Percentiles rank a stretch among this genome's conserved stretches.
Conservation (phyloP, 768 basidiomycete genomes). For the Amanita pallidorosea region DNA sequence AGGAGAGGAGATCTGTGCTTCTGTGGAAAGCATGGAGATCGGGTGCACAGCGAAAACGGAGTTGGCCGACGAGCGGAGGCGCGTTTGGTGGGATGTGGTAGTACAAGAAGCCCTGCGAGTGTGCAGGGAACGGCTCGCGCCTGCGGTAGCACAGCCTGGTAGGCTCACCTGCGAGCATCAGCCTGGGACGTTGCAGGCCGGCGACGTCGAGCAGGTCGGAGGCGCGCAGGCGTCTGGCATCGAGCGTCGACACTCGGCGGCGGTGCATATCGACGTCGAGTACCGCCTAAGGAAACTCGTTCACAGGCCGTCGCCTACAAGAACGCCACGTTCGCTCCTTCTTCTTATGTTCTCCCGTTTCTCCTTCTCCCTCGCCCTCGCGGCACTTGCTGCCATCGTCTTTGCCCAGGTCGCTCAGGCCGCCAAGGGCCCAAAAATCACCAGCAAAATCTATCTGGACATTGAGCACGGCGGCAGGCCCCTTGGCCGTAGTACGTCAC, state of each 20-base stretch:
- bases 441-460: slow-evolving; percentile 91
- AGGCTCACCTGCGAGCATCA: background rate
- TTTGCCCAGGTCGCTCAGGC: slow-evolving; percentile 68
- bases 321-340: slow-evolving; percentile 19
- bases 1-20: background rate
- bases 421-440: slow-evolving; percentile 80
- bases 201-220: background rate
- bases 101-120: slow-evolving; percentile 8
- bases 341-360: slow-evolving; percentile 50
- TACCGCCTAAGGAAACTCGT: background rate
- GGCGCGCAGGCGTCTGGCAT: background rate
- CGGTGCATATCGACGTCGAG: background rate
- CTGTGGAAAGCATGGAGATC: background rate
- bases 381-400: slow-evolving; percentile 60
- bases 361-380: slow-evolving; percentile 48
- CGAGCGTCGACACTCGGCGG: background rate
- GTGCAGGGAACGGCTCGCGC: slow-evolving; percentile 1
- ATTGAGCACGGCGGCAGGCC: slow-evolving; percentile 85
- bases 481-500: slow-evolving; percentile 61
- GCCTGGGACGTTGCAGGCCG: background rate
- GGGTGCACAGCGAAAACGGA: slow-evolving; percentile 7
- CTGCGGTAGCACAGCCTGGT: background rate
- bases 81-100: slow-evolving; percentile 2
- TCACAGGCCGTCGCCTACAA: background rate
- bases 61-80: slow-evolving; percentile 3